A percentile compares a stretch with the other conserved stretches of the same genome.
Evolutionary conservation across 2,329 filamentous ascomycete species (phyloP).

Genomic region (Rhinocladiella mackenziei): DNA sequence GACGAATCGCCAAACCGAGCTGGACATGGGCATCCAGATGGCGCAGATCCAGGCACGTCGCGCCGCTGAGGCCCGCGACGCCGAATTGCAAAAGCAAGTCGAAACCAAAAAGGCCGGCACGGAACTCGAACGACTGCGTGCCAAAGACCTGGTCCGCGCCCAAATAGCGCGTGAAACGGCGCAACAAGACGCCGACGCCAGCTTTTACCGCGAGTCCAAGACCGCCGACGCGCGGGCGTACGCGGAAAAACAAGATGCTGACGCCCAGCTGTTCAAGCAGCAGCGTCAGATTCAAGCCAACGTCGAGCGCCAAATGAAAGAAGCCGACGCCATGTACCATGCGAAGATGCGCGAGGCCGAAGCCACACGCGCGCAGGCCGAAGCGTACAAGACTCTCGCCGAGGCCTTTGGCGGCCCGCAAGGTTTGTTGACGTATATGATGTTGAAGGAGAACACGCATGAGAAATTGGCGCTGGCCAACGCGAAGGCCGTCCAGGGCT

Average conservation of each 20-base stretch:
- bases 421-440: conserved; percentile 76
- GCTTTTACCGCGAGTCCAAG: conserved; percentile 49
- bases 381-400: conserved; percentile 70
- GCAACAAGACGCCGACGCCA: conserved; percentile 46
- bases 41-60: conserved; percentile 70
- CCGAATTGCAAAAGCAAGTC: conserved; percentile 74
- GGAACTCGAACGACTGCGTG: conserved; percentile 74
- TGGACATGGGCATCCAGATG: conserved; percentile 70
- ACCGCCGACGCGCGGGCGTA: conserved; percentile 50
- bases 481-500: conserved; percentile 66
- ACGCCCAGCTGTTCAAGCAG: conserved; percentile 35
- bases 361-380: conserved; percentile 71
- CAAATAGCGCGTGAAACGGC: conserved; percentile 48
- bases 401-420: conserved; percentile 72
- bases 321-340: conserved; percentile 58
- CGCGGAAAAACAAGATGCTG: conserved; percentile 40
- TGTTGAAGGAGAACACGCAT: conserved; percentile 80
- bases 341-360: conserved; percentile 69
- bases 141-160: conserved; percentile 73
- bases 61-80: conserved; percentile 69
- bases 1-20: conserved; percentile 65
- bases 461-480: conserved; percentile 74
- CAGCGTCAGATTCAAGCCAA: conserved; percentile 25
- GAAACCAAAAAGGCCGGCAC: conserved; percentile 73
- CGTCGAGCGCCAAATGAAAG: conserved; percentile 40